Conservation (phyloP, 2,329 filamentous ascomycete species). For the Penicillium sp. region DNA sequence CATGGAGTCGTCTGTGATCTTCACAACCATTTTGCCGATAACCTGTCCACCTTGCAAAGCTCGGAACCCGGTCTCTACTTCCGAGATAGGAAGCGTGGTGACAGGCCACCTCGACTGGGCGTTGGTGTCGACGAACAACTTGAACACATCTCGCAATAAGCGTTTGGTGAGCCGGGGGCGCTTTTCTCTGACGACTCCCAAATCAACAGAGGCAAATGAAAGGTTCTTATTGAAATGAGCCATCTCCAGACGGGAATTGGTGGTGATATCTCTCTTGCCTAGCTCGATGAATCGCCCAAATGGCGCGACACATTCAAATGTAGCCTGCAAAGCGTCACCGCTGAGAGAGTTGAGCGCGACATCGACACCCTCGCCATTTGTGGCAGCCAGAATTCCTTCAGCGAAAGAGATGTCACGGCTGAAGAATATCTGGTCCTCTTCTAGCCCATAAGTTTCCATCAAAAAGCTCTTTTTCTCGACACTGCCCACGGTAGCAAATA, state of each 20-base stretch:
- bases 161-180: constrained; percentile 24
- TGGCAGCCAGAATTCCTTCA: constrained; percentile 29
- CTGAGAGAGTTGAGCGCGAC: constrained; percentile 32
- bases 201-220: constrained; percentile 47
- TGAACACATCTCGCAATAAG: constrained; percentile 25
- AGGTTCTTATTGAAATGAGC: constrained; percentile 46
- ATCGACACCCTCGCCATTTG: constrained; percentile 28
- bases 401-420: constrained; percentile 24
- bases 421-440: constrained; percentile 18
- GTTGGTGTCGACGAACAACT: constrained; percentile 14
- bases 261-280: constrained; percentile 35
- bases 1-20: constrained; percentile 22
- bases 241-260: constrained; percentile 48
- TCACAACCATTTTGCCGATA: constrained; percentile 27
- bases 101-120: constrained; percentile 21
- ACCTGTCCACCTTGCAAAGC: constrained; percentile 26
- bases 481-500: constrained; percentile 27
- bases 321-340: constrained; percentile 29
- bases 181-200: constrained; percentile 31
- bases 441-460: constrained; percentile 17
- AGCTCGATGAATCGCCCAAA: constrained; percentile 38
- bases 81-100: constrained; percentile 21
- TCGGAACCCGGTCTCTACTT: constrained; percentile 26
- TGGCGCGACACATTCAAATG: constrained; percentile 30
- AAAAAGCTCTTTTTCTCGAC: constrained; percentile 24